These are phyloP conservation scores for Metschnikowia gelsemii DNA, from an alignment of 805 yeast species.

Conservation along the genomic window DNA sequence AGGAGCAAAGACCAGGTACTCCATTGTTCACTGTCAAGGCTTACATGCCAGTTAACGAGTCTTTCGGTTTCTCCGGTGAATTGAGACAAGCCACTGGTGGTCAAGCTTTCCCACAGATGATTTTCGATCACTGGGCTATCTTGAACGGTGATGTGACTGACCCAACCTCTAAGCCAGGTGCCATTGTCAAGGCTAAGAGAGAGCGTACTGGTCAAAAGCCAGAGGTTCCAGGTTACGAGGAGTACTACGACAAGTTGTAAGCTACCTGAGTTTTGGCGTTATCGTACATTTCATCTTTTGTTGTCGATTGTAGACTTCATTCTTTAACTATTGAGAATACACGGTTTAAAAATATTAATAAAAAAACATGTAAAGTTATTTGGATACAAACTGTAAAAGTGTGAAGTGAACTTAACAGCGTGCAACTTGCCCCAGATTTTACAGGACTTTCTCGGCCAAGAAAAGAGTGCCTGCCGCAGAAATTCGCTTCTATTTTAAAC, in stretches of 20 bases:
- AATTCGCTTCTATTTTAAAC: constrained; percentile 1
- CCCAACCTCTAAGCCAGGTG: constrained; percentile 65
- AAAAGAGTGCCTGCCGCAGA: constrained; percentile 1
- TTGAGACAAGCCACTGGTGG: constrained; percentile 99
- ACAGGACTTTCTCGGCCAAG: not conserved
- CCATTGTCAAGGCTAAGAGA: constrained; percentile 62
- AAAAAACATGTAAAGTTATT: not conserved
- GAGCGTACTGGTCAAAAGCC: constrained; percentile 97
- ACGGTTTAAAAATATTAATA: constrained; percentile 12
- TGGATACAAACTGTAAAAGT: not conserved
- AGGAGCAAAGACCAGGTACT: constrained; percentile 99
- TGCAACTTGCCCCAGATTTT: too few relatives aligned
- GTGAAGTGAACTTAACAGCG: too few relatives aligned
- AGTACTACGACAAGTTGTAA: constrained; percentile 92
- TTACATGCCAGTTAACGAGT: constrained; percentile 99
- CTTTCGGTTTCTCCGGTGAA: constrained; percentile 99
- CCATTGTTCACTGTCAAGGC: constrained; percentile 99
- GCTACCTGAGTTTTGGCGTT: constrained; percentile 19
- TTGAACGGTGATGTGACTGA: constrained; percentile 92
- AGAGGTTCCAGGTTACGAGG: constrained; percentile 98
- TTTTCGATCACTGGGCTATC: constrained; percentile 97
- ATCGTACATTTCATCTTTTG: constrained; percentile 18
- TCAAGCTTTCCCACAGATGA: constrained; percentile 99
- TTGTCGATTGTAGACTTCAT: constrained; percentile 14
- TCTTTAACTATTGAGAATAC: constrained; percentile 15